Evolutionary conservation across 495 filamentous ascomycete species (phyloP).

Genomic region (Aspergillus saccharolyticus): DNA sequence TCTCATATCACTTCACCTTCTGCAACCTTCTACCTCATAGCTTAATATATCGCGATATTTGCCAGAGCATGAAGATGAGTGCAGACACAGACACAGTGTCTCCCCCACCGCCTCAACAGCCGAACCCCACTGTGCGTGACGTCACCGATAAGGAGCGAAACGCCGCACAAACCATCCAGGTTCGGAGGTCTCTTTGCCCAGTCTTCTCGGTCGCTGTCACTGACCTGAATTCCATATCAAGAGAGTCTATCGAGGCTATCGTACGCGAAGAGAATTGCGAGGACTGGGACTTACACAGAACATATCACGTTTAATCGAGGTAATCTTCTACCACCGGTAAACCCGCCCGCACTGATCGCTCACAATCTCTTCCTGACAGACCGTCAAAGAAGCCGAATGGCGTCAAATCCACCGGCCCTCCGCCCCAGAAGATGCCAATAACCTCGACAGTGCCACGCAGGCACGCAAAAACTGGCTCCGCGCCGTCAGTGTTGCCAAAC

Average conservation of each 20-base stretch:
- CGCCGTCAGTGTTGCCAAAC: constrained; percentile 60
- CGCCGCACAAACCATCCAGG: constrained; percentile 52
- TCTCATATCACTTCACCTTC: no score
- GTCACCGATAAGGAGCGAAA: constrained; percentile 24
- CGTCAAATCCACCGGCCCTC: constrained; percentile 48
- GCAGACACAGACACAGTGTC: neutral
- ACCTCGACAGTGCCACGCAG: constrained; percentile 22
- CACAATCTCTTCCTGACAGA: no score
- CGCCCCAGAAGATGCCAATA: constrained; percentile 22
- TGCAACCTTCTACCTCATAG: no score
- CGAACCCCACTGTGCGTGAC: constrained; percentile 14
- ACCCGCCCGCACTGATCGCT: no score
- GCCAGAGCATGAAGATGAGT: neutral
- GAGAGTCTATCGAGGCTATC: constrained; percentile 66
- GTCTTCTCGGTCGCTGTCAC: neutral
- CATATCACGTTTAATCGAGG: constrained; percentile 59
- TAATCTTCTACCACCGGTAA: constrained; percentile 21
- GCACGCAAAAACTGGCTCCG: constrained; percentile 73
- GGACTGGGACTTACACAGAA: constrained; percentile 61
- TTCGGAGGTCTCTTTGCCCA: constrained; percentile 14
- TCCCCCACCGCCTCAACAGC: neutral
- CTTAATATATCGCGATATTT: no score
- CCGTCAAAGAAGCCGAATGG: constrained; percentile 60
- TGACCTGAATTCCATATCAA: constrained; percentile 27
- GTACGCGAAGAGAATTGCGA: constrained; percentile 57